A percentile compares a stretch with the other conserved stretches of the same genome.
phyloP scores from a whole-genome alignment of 495 filamentous ascomycete genomes.

The Tuber microsphaerosporum region DNA sequence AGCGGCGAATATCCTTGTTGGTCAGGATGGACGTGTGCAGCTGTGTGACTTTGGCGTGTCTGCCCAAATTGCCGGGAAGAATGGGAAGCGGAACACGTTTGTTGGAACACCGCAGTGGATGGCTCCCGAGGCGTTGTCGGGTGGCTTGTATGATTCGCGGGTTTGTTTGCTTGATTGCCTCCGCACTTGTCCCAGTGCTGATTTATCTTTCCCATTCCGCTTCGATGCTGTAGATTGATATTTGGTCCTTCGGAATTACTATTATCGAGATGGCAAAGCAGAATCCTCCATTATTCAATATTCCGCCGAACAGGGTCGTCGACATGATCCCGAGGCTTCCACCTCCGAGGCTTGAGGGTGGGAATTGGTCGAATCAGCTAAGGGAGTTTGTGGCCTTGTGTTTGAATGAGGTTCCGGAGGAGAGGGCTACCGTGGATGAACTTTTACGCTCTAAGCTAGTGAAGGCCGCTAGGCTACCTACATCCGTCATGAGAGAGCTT shows the following conservation, averaged over 20 bases:
- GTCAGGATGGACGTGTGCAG: conserved; percentile 77
- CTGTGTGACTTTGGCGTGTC: conserved; percentile 96
- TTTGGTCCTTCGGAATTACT: conserved; percentile 92
- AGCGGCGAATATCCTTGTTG: conserved; percentile 85
- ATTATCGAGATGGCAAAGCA: conserved; percentile 88
- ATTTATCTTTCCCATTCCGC: background rate
- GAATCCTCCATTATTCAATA: conserved; percentile 59
- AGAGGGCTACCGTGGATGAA: conserved; percentile 63
- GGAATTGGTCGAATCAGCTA: conserved; percentile 66
- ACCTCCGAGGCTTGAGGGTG: conserved; percentile 66
- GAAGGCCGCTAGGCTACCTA: conserved; percentile 62
- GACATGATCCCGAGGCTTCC: conserved; percentile 45
- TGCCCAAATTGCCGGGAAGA: conserved; percentile 71
- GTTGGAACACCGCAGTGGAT: conserved; percentile 96
- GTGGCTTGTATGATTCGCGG: conserved; percentile 53
- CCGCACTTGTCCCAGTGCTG: background rate
- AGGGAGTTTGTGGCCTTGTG: conserved; percentile 72
- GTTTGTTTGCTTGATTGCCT: conserved; percentile 11
- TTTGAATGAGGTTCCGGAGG: conserved; percentile 64
- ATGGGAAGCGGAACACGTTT: conserved; percentile 83
- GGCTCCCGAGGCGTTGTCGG: conserved; percentile 76
- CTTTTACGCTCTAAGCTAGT: conserved; percentile 61
- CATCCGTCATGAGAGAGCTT: conserved; percentile 59
- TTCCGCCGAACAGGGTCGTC: conserved; percentile 49
- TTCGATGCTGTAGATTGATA: conserved; percentile 58